Percentiles rank a stretch among this genome's conserved stretches.
Evolutionary conservation across 257 asterid genomes (phyloP).

Genomic region (Haberlea rhodopensis): DNA sequence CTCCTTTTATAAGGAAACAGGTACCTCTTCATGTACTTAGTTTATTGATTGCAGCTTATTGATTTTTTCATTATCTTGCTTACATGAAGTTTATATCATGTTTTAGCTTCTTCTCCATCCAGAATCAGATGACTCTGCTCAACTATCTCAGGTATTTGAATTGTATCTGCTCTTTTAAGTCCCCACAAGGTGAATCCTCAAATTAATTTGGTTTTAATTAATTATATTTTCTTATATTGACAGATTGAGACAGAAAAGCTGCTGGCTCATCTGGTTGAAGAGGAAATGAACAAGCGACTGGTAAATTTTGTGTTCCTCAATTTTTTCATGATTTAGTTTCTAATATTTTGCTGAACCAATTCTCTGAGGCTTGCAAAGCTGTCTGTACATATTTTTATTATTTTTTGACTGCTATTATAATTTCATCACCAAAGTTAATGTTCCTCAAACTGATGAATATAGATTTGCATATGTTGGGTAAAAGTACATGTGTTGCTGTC

Average conservation of each 20-base stretch:
- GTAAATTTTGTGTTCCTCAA: conserved; percentile 38
- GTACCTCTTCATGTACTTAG: conserved; percentile 28
- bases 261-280: conserved; percentile 92
- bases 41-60: not conserved
- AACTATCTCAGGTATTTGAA: conserved; percentile 91
- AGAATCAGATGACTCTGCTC: conserved; percentile 98
- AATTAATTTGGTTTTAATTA: conserved; percentile 16
- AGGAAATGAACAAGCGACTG: conserved; percentile 81
- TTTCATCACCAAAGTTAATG: not conserved
- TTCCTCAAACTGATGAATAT: not conserved
- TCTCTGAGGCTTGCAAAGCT: not conserved
- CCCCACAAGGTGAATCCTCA: conserved; percentile 9
- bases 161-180: conserved; percentile 17
- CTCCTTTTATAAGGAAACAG: conserved; percentile 84
- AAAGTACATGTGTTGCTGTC: not conserved
- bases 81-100: conserved; percentile 30
- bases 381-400: not conserved
- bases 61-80: conserved; percentile 16
- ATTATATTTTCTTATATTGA: conserved; percentile 4
- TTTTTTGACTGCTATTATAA: not conserved
- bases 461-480: not conserved
- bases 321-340: not conserved
- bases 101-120: conserved; percentile 79
- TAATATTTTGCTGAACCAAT: not conserved
- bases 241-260: conserved; percentile 99